Evolutionary conservation across 2,329 filamentous ascomycete genomes (phyloP), one percentile per base, ranked within the genome.

Genomic region (Lasiodiplodia gonubiensis): DNA sequence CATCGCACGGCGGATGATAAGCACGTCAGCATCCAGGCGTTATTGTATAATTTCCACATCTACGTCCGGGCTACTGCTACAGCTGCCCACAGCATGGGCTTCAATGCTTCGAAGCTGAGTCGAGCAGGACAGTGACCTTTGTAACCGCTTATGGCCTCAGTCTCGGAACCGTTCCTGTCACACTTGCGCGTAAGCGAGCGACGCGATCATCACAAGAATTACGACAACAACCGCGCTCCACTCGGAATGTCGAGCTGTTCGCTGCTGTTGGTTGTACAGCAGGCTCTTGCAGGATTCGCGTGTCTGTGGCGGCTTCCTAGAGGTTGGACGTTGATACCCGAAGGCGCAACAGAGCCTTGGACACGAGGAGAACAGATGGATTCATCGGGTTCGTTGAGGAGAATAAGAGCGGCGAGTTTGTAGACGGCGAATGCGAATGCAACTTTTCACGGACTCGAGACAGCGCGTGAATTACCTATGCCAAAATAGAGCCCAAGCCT

Each of bases 401-500:
- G 16, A 30, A 30, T 2, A 8, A 21, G 59, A 11, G n/a, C n/a
- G 25, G 57, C 39, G 27, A 33, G 10, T 18, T 59, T 16, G 30
- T 48, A 35, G 42, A 21, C 18, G 49, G 59, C 35, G 27, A 48
- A 48, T n/a, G 18, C 27, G 30, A 63, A 25, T 63, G 30, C 30
- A 51, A 63, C 46, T 37, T 37, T 37, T 51, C 30, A 14, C 12
- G 46, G n/a, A 11, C n/a, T 63, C 46, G 7, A 25, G 46, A 51
- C 27, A 11, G 42, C 42, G n/a, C 18, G 27, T n/a, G 35, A 16
- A 51, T 25, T 63, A n/a, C n/a, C n/a, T n/a, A 8, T 8, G n/a
- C 12, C 12, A 49, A 35, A 51, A 51, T 27, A 66, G 42, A 39
- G 53, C 64, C 54, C 60, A 49, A 39, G 52, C 27, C 52, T 35